phyloP scores from a whole-genome alignment of 805 yeast species.

The Grigorovia humatica region DNA sequence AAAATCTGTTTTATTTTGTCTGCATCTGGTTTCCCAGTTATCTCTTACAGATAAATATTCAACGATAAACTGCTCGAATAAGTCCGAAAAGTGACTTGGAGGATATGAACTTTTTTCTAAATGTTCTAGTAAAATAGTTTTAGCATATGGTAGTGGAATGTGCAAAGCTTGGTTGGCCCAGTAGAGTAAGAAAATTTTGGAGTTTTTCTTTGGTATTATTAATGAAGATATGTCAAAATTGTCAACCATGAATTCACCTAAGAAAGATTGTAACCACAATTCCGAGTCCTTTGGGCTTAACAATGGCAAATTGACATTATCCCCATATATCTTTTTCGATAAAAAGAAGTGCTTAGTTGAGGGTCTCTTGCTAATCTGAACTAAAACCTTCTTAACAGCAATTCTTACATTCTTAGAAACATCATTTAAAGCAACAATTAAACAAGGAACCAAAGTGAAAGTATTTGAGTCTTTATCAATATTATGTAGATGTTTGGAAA shows the following conservation, averaged over 20 bases:
- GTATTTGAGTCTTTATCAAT: conserved; percentile 32
- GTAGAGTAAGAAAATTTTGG: conserved; percentile 49
- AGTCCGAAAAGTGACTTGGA: conserved; percentile 33
- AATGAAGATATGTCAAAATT: conserved; percentile 35
- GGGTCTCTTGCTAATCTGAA: conserved; percentile 30
- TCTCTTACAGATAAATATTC: conserved; percentile 39
- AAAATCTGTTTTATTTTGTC: conserved; percentile 40
- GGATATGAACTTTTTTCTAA: conserved; percentile 29
- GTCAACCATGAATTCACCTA: conserved; percentile 42
- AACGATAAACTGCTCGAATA: conserved; percentile 38
- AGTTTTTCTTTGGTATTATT: conserved; percentile 43
- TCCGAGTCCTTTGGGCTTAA: conserved; percentile 59
- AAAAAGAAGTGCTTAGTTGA: conserved; percentile 37
- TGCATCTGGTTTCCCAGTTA: conserved; percentile 35
- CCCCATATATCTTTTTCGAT: conserved; percentile 50
- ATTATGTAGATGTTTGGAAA: conserved; percentile 28
- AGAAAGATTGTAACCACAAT: conserved; percentile 32
- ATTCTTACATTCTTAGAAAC: conserved; percentile 40
- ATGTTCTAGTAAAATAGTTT: conserved; percentile 38
- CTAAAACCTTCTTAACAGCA: conserved; percentile 32
- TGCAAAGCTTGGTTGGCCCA: conserved; percentile 57
- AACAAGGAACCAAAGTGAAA: conserved; percentile 49
- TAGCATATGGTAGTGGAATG: conserved; percentile 44
- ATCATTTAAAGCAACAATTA: conserved; percentile 46
- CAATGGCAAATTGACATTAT: conserved; percentile 36